These are phyloP conservation scores for Mycena pura DNA, from an alignment of 768 basidiomycete species.

Conservation along the genomic window DNA sequence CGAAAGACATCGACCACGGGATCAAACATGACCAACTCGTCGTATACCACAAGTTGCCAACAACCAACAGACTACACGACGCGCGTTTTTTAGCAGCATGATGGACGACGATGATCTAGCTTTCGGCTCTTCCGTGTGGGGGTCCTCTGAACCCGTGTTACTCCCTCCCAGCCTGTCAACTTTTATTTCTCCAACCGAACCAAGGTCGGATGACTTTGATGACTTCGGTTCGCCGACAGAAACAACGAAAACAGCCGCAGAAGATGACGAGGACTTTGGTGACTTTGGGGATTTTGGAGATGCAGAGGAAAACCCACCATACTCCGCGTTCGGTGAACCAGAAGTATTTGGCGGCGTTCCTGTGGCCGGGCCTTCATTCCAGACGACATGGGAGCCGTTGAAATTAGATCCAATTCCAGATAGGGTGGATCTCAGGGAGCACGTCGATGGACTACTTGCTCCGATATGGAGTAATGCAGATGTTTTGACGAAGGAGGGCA, in stretches of 20 bases:
- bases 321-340: slow-evolving; percentile 45
- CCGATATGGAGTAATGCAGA: slow-evolving; percentile 68
- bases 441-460: slow-evolving; percentile 69
- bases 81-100: background rate
- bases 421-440: slow-evolving; percentile 58
- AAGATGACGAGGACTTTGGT: slow-evolving; percentile 79
- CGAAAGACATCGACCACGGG: slow-evolving; percentile 62
- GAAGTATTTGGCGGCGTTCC: slow-evolving; percentile 45
- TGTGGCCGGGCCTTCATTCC: slow-evolving; percentile 50
- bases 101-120: slow-evolving; percentile 76
- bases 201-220: slow-evolving; percentile 63
- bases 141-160: slow-evolving; percentile 47
- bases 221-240: slow-evolving; percentile 61
- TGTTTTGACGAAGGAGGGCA: slow-evolving; percentile 67
- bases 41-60: background rate
- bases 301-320: slow-evolving; percentile 44
- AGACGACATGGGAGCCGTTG: slow-evolving; percentile 64
- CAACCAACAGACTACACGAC: background rate
- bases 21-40: slow-evolving; percentile 1
- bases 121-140: slow-evolving; percentile 81
- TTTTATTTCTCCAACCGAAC: slow-evolving; percentile 26
- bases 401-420: slow-evolving; percentile 70
- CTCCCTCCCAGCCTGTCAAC: slow-evolving; percentile 35
- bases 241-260: slow-evolving; percentile 48
- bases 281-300: slow-evolving; percentile 91